Base-by-base conservation (phyloP, 805 yeast genomes). In the Saturnispora saitoi region DNA sequence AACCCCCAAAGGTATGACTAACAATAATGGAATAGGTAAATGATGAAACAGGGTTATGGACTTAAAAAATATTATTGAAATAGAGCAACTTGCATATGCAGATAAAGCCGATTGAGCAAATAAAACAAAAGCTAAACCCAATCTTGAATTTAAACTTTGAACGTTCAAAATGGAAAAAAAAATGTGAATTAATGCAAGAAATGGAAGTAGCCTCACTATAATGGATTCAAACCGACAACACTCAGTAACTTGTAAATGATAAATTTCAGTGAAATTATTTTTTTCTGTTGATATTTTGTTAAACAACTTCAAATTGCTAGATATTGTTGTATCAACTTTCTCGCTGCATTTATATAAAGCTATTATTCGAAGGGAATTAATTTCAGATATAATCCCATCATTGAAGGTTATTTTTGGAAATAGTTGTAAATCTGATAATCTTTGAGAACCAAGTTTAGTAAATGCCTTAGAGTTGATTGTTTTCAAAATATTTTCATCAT, bases 41-140 rank as follows among this genome's bases (percentile, higher is more conserved):
- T 1, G 74, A 57, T 1, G 80, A 68, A 8, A 64, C 55, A 3
- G 70, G 59, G 3, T 71, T 70, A 42, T 69, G 62, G 26, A n/a
- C 20, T 30, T 31, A n/a, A 38, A 14, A 14, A 38, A 9, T 47
- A 65, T 64, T 1, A 72, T 66, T 1, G 75, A 65, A 3, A 75
- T 38, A 0, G 80, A 68, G 0, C 70, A 64, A 10, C 80, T 65
- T 0, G 78, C 65, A 28, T 69, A 58, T 1, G 71, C 48, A 1
- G 80, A 56, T 15, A 77, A 53, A 1, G 52, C 22, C 28, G 66
- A 52, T 54, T 78, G 72, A 3, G 71, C 75, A 1, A 60, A 17
- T 45, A 69, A 71, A 2, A 80, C 79, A 2, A 69, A 30, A 6
- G 73, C 51, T 5, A 77, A 58, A 0, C 82, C 81, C 1, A 61